Evolutionary conservation across 2,329 filamentous ascomycete genomes (phyloP), one percentile per base, ranked within the genome.

Genomic region (Mollisia scopiformis): DNA sequence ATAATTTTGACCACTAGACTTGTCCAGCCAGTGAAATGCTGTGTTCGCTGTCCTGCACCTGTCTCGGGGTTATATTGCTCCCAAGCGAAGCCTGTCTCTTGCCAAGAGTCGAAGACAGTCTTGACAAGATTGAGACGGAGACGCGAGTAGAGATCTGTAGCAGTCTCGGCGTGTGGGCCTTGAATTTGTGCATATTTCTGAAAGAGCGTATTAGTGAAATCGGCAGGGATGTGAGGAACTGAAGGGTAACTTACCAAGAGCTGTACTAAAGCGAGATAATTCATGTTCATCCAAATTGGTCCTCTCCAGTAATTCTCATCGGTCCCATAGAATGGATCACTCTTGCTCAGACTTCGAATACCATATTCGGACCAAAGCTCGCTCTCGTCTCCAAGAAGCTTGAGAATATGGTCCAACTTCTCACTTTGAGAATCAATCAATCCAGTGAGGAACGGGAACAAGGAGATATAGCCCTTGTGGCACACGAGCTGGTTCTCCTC

Each of bases 21-120:
- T n/a, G 95, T 99, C 95, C 95, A 99, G 54, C 95, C 95, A 0
- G 95, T 97, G 75, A 99, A 99, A 76, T 98, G 94, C 81, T 97
- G 93, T 5, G 93, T 98, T 43, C 95, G 84, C 80, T 98, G 94
- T n/a, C 95, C 95, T 56, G 85, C 85, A 49, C 95, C 95, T 3
- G 92, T 96, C 70, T 97, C 92, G 0, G 93, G 92, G 74, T 96
- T 92, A 76, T 98, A 99, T 78, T 99, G 95, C 78, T 99, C 95
- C 94, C 94, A 99, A 0, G 94, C 95, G 74, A 98, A 98, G 19
- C 94, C 94, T 0, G 95, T 98, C 72, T 91, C 86, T 73, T 88
- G 82, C 94, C 94, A 99, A 74, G 88, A 88, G 60, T 88, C 84
- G 79, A 90, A 97, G 14, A 98, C 90, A 1, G 93, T 98, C 55